Conservation (phyloP, 345 rosid species). For the Acer yangbiense region DNA sequence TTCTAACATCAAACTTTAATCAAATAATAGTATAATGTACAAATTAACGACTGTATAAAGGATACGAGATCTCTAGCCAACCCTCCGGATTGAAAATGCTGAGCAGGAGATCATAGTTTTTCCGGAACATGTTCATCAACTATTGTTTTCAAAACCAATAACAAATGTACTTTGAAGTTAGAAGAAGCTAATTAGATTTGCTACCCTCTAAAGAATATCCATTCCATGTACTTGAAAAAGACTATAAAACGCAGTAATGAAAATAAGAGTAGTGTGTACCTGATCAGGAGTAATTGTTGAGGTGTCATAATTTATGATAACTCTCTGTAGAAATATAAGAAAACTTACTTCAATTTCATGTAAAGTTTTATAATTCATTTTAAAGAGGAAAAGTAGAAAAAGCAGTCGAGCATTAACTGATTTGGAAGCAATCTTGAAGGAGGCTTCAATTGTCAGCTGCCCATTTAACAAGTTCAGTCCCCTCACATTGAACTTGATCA, state of each 20-base stretch:
- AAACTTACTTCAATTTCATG: conserved; percentile 5
- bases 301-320: conserved; percentile 59
- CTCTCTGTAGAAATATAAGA: conserved; percentile 54
- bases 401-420: conserved; percentile 43
- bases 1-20: background rate
- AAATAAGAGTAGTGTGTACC: conserved; percentile 33
- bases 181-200: background rate
- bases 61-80: conserved; percentile 90
- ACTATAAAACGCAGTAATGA: background rate
- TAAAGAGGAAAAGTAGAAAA: background rate
- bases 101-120: conserved; percentile 69
- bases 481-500: conserved; percentile 78
- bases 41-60: conserved; percentile 19
- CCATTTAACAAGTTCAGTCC: conserved; percentile 75
- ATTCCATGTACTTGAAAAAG: background rate
- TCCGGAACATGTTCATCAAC: conserved; percentile 78
- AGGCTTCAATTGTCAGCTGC: conserved; percentile 71
- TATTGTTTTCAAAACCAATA: conserved; percentile 26
- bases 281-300: conserved; percentile 80
- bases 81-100: conserved; percentile 83
- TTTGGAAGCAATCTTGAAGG: conserved; percentile 67
- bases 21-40: background rate
- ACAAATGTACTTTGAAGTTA: background rate
- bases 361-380: background rate
- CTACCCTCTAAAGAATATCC: background rate